Conservation (phyloP, 371 early-diverging fungal species). For the Nematocida major region DNA sequence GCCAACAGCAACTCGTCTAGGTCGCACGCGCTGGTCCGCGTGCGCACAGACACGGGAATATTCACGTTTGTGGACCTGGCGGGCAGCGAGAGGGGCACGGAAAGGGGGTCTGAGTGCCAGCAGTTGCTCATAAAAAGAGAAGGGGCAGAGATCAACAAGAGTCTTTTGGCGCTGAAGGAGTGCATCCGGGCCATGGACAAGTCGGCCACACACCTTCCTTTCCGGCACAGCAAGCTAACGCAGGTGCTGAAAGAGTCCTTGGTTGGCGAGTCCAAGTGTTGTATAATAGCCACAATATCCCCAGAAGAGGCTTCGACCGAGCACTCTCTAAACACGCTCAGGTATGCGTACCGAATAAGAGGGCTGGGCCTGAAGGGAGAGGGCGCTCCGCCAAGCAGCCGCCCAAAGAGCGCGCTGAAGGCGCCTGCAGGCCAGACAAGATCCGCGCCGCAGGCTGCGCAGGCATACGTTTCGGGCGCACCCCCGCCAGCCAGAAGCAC, state of each 20-base stretch:
- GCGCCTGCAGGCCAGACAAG: not conserved
- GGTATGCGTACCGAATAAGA: slow-evolving; percentile 72
- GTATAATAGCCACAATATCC: slow-evolving; percentile 91
- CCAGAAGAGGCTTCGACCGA: slow-evolving; percentile 66
- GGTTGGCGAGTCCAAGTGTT: slow-evolving; percentile 84
- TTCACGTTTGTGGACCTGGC: slow-evolving; percentile 67
- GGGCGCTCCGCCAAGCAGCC: not conserved
- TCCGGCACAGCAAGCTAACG: slow-evolving; percentile 89
- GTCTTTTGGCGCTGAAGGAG: slow-evolving; percentile 69
- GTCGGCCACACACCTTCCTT: slow-evolving; percentile 81
- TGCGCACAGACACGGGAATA: slow-evolving; percentile 66
- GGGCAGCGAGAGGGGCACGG: slow-evolving; percentile 62
- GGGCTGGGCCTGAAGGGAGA: slow-evolving; percentile 3
- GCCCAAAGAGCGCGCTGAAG: not conserved
- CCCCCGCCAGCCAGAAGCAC: not conserved
- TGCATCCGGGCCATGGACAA: slow-evolving; percentile 75
- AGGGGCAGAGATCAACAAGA: slow-evolving; percentile 67
- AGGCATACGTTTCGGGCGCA: not conserved
- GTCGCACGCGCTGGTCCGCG: slow-evolving; percentile 67
- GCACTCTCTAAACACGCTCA: slow-evolving; percentile 88
- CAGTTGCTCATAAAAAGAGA: slow-evolving; percentile 65
- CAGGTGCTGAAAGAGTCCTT: slow-evolving; percentile 78
- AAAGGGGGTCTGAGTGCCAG: slow-evolving; percentile 70
- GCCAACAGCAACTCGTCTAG: slow-evolving; percentile 45
- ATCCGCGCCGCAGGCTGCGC: not conserved